Conservation (phyloP, 2,329 filamentous ascomycete genomes). For the Chrysosporium keratinophilum region DNA sequence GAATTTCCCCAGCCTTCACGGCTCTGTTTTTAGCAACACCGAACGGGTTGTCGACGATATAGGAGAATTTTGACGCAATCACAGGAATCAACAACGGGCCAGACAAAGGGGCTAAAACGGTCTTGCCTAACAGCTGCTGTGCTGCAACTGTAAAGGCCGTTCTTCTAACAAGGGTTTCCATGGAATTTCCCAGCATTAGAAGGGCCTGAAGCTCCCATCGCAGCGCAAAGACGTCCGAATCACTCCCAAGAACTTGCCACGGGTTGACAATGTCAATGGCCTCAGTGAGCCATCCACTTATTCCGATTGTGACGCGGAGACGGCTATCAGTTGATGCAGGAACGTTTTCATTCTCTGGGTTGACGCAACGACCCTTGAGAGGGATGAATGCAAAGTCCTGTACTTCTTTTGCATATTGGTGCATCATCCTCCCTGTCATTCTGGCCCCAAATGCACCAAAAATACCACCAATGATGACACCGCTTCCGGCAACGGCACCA, state of each 20-base stretch:
- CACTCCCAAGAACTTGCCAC: constrained; percentile 64
- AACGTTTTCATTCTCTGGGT: constrained; percentile 35
- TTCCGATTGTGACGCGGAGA: constrained; percentile 69
- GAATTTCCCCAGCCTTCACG: constrained; percentile 67
- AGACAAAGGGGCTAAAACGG: constrained; percentile 57
- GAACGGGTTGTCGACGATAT: constrained; percentile 71
- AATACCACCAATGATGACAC: constrained; percentile 67
- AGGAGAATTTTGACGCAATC: constrained; percentile 54
- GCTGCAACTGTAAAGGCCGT: constrained; percentile 70
- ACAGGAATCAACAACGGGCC: constrained; percentile 59
- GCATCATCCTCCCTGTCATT: constrained; percentile 78
- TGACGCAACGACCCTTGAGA: constrained; percentile 42
- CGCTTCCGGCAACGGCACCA: constrained; percentile 68
- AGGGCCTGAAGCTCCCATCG: constrained; percentile 74
- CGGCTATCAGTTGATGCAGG: constrained; percentile 48
- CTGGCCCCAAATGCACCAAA: constrained; percentile 85
- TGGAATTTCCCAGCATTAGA: constrained; percentile 63
- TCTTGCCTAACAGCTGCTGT: constrained; percentile 62
- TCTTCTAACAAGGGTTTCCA: constrained; percentile 67
- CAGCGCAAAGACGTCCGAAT: constrained; percentile 70
- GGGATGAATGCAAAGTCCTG: constrained; percentile 82
- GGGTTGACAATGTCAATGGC: constrained; percentile 62
- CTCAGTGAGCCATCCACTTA: constrained; percentile 70
- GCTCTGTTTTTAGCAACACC: constrained; percentile 64
- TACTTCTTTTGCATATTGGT: constrained; percentile 75